Evolutionary conservation across 179 eudicot genomes (phyloP).

Genomic region (Beta macrorhiza): DNA sequence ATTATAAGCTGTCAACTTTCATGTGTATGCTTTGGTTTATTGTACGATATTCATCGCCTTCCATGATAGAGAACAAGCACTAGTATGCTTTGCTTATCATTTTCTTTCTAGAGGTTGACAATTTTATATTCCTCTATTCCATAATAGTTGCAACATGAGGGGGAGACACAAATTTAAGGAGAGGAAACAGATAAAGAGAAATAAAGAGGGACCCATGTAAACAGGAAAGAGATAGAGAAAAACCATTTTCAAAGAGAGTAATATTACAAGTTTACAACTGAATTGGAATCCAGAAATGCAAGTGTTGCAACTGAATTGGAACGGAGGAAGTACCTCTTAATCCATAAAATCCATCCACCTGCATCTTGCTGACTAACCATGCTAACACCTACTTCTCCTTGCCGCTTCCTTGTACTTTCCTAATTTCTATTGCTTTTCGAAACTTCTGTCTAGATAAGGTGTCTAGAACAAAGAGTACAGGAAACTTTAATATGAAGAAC

Average conservation of each 20-base stretch:
- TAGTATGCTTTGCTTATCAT: not conserved
- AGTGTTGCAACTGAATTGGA: no score
- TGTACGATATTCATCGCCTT: not conserved
- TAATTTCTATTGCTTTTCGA: not conserved
- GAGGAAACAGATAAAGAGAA: no score
- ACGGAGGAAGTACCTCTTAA: not conserved
- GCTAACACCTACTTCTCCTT: not conserved
- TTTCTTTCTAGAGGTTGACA: not conserved
- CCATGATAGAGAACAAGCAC: not conserved
- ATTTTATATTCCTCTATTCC: not conserved
- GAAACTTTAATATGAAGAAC: not conserved
- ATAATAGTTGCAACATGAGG: no score
- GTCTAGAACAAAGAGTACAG: not conserved
- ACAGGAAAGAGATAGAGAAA: no score
- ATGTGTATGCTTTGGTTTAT: not conserved
- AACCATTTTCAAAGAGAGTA: no score
- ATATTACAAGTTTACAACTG: no score
- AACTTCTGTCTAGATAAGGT: not conserved
- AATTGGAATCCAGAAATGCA: no score
- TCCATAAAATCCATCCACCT: not conserved
- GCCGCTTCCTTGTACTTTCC: not conserved
- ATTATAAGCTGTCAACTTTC: not conserved
- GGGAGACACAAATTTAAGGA: no score
- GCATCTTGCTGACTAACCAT: not conserved
- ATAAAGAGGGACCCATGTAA: no score